phyloP scores from a whole-genome alignment of 768 basidiomycete species.

The Lepiota venenata region DNA sequence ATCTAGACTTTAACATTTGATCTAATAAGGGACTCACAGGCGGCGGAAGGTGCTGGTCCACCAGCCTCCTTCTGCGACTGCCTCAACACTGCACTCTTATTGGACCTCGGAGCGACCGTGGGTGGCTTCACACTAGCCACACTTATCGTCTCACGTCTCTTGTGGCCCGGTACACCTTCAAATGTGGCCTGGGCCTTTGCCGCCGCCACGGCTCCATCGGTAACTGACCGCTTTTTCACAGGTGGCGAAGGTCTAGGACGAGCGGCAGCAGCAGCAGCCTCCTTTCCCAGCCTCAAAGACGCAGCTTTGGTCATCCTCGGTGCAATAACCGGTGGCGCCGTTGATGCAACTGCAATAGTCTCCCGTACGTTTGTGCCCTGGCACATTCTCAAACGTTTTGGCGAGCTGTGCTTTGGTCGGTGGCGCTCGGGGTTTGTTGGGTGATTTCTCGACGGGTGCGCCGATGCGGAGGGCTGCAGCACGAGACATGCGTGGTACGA shows the following conservation, averaged over 20 bases:
- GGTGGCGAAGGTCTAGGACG: slow-evolving; percentile 23
- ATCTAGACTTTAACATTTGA: not conserved
- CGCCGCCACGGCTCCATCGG: slow-evolving; percentile 18
- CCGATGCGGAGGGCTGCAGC: slow-evolving; percentile 70
- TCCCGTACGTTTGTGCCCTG: slow-evolving; percentile 76
- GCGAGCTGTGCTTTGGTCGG: slow-evolving; percentile 58
- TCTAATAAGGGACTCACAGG: slow-evolving; percentile 51
- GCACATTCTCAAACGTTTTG: slow-evolving; percentile 72
- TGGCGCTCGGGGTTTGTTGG: slow-evolving; percentile 44
- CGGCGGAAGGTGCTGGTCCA: slow-evolving; percentile 50
- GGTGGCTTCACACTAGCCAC: slow-evolving; percentile 70
- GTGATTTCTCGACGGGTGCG: slow-evolving; percentile 39
- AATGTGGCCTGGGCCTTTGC: slow-evolving; percentile 47
- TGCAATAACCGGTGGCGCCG: slow-evolving; percentile 64
- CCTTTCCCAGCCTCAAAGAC: slow-evolving; percentile 58
- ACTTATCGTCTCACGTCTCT: slow-evolving; percentile 69
- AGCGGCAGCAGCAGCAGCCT: slow-evolving; percentile 20
- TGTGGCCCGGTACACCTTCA: slow-evolving; percentile 83
- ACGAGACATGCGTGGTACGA: slow-evolving; percentile 73
- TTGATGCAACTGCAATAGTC: slow-evolving; percentile 70
- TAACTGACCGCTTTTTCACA: slow-evolving; percentile 34
- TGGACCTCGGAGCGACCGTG: slow-evolving; percentile 63
- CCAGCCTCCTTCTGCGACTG: slow-evolving; percentile 53
- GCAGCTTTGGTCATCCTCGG: slow-evolving; percentile 80
- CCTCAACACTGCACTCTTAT: slow-evolving; percentile 69